Evolutionary conservation across 257 asterid genomes (phyloP).

Genomic region (Rubia yunnanensis): DNA sequence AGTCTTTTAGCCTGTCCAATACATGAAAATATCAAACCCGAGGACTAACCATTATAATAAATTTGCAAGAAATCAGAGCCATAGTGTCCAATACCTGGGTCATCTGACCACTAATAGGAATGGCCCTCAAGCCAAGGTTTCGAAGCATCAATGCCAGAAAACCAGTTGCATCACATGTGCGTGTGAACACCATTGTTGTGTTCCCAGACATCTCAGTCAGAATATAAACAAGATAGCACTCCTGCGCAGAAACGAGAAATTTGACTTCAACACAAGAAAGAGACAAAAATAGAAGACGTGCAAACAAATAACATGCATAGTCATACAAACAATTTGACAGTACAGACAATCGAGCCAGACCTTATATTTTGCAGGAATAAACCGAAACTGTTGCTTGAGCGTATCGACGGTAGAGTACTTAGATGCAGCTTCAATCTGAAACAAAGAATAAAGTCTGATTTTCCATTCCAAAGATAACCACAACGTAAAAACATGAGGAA

Average conservation of each 20-base stretch:
- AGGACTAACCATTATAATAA: neutral
- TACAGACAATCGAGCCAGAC: constrained; percentile 28
- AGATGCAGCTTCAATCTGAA: constrained; percentile 76
- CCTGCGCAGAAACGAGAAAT: constrained; percentile 28
- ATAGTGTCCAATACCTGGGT: constrained; percentile 46
- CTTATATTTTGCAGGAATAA: constrained; percentile 44
- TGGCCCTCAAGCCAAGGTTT: constrained; percentile 72
- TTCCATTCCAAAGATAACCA: constrained; percentile 8
- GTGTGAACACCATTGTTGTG: constrained; percentile 87
- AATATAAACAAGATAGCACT: constrained; percentile 80
- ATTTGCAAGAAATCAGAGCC: constrained; percentile 2
- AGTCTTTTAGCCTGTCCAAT: constrained; percentile 63
- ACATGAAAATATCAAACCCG: constrained; percentile 6
- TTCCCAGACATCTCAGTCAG: constrained; percentile 62
- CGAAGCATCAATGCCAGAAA: constrained; percentile 69
- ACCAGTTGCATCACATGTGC: constrained; percentile 78
- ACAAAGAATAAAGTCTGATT: constrained; percentile 9
- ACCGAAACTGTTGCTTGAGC: neutral
- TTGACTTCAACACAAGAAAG: constrained; percentile 2
- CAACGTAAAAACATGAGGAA: neutral
- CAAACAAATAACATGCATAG: too few relatives aligned
- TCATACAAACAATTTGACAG: constrained; percentile 1
- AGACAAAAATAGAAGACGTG: too few relatives aligned
- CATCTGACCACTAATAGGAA: constrained; percentile 97
- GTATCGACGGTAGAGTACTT: constrained; percentile 94